Evolutionary conservation across 768 basidiomycete species (phyloP).

Genomic region (Rhizopogon roseolus): DNA sequence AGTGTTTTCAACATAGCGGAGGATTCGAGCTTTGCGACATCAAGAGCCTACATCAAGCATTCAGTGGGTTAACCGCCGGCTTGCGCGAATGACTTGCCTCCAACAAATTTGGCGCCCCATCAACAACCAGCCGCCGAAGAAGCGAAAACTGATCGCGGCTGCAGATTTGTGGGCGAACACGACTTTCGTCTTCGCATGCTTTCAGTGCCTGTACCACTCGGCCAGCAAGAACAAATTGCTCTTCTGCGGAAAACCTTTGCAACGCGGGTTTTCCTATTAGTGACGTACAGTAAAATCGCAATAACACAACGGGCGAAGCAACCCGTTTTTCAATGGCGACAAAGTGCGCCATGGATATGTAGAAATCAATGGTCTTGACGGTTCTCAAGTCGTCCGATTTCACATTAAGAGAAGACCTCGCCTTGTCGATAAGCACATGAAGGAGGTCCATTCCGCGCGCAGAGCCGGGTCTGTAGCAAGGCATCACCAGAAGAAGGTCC

Average conservation of each 20-base stretch:
- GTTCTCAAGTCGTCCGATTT: constrained; percentile 25
- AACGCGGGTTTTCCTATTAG: constrained; percentile 43
- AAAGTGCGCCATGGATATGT: constrained; percentile 42
- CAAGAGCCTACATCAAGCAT: constrained; percentile 8
- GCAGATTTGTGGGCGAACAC: constrained; percentile 18
- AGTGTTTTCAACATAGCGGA: constrained; percentile 20
- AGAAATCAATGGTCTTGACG: constrained; percentile 35
- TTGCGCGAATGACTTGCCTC: constrained; percentile 27
- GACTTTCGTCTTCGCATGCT: constrained; percentile 29
- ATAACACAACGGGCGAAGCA: constrained; percentile 39
- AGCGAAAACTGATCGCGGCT: constrained; percentile 26
- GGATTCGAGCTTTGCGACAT: constrained; percentile 20
- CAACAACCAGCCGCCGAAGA: constrained; percentile 43
- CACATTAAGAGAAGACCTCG: constrained; percentile 26
- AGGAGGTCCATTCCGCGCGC: constrained; percentile 36
- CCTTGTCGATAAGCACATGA: constrained; percentile 33
- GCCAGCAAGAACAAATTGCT: constrained; percentile 41
- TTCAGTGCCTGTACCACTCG: constrained; percentile 40
- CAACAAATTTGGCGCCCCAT: constrained; percentile 45
- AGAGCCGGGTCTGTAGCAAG: constrained; percentile 35
- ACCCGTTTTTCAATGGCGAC: constrained; percentile 37
- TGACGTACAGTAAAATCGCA: constrained; percentile 47
- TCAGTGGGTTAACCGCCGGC: constrained; percentile 2
- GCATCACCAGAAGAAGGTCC: constrained; percentile 47
- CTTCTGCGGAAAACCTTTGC: constrained; percentile 37